A percentile compares a stretch with the other conserved stretches of the same genome.
Evolutionary conservation across 1,284 basidiomycete genomes (phyloP).

Genomic region (Garcileccinum viscosum): DNA sequence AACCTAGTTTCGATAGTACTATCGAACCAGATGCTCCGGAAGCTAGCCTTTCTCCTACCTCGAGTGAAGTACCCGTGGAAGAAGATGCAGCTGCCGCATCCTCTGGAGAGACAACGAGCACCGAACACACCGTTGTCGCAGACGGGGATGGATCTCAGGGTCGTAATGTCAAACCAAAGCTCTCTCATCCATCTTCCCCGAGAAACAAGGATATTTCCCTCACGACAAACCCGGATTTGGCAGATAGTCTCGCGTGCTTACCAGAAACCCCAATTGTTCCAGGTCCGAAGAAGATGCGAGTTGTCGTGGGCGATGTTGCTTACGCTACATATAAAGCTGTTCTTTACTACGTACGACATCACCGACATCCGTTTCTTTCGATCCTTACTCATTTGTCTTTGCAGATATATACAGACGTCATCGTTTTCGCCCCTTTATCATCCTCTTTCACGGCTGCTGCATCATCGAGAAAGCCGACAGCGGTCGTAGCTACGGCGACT

Average conservation of each 20-base stretch:
- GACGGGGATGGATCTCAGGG: slow-evolving; percentile 22
- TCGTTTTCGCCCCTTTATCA: slow-evolving; percentile 84
- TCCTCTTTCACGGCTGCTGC: slow-evolving; percentile 59
- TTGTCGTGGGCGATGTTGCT: slow-evolving; percentile 79
- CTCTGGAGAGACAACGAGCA: slow-evolving; percentile 11
- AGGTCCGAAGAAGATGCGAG: slow-evolving; percentile 58
- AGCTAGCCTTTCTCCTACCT: background rate
- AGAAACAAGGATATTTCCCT: slow-evolving; percentile 32
- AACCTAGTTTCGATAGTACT: slow-evolving; percentile 36
- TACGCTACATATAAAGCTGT: slow-evolving; percentile 85
- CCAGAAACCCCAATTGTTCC: slow-evolving; percentile 18
- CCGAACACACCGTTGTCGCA: background rate
- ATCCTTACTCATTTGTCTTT: slow-evolving; percentile 9
- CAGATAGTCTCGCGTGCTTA: background rate
- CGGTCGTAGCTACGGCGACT: slow-evolving; percentile 38
- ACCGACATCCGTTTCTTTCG: background rate
- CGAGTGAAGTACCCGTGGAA: slow-evolving; percentile 5
- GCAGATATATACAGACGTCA: slow-evolving; percentile 84
- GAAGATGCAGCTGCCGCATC: slow-evolving; percentile 15
- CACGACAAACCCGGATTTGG: slow-evolving; percentile 18
- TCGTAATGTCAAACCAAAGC: slow-evolving; percentile 43
- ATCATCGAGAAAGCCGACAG: slow-evolving; percentile 19
- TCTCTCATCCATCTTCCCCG: slow-evolving; percentile 42
- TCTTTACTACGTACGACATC: slow-evolving; percentile 74
- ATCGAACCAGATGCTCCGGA: slow-evolving; percentile 32